A percentile compares a stretch with the other conserved stretches of the same genome.
Conservation (phyloP, 495 filamentous ascomycete species). For the Podospora didyma region DNA sequence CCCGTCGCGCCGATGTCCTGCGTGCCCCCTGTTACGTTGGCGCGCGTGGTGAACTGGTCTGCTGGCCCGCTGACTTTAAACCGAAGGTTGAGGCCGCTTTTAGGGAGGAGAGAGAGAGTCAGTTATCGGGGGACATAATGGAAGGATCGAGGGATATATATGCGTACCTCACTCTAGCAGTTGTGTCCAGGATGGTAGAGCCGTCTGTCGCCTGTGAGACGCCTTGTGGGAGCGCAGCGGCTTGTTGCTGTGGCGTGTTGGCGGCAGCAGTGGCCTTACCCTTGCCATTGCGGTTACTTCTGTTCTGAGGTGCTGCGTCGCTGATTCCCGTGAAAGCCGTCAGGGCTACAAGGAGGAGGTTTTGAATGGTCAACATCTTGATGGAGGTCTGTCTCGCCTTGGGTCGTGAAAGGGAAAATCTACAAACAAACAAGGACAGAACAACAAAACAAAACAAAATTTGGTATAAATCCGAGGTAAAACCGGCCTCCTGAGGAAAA, state of each 20-base stretch:
- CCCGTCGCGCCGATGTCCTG: conserved; percentile 27
- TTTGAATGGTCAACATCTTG: conserved; percentile 32
- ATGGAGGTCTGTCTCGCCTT: not conserved
- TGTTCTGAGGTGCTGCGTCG: conserved; percentile 25
- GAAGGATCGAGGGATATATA: not conserved
- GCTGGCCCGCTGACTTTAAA: conserved; percentile 46
- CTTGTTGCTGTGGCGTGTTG: conserved; percentile 35
- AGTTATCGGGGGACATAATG: not conserved
- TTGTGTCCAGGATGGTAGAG: conserved; percentile 44
- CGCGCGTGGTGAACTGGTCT: conserved; percentile 37
- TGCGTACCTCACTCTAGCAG: conserved; percentile 42
- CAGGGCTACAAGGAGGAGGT: conserved; percentile 18
- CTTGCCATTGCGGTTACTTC: conserved; percentile 10
- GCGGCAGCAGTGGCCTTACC: not conserved
- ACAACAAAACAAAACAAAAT: conserved; percentile 9
- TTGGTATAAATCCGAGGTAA: not conserved
- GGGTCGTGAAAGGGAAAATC: not conserved
- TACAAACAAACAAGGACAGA: not conserved
- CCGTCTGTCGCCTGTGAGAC: conserved; percentile 42
- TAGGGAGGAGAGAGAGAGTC: not conserved
- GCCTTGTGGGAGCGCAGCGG: conserved; percentile 31
- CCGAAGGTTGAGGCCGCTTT: conserved; percentile 40
- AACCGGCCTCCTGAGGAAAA: not conserved
- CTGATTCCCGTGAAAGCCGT: conserved; percentile 10
- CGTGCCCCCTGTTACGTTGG: conserved; percentile 35